Evolutionary conservation across 2,329 filamentous ascomycete species (phyloP).

Genomic region (Alternaria dauci): DNA sequence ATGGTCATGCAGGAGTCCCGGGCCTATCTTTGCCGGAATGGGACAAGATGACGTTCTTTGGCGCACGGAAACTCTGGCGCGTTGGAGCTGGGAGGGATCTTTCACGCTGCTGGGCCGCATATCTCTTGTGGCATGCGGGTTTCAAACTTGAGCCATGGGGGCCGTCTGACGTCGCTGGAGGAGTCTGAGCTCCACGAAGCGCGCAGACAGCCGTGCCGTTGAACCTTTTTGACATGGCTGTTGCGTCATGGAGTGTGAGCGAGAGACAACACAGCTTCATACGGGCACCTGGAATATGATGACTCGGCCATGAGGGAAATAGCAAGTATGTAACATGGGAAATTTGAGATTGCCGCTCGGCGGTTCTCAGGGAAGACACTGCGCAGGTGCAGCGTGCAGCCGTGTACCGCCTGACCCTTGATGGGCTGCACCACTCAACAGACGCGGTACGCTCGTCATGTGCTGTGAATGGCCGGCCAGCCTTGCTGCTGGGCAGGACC

Average conservation of each 20-base stretch:
- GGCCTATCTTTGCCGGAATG: conserved; percentile 17
- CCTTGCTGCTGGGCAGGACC: conserved; percentile 21
- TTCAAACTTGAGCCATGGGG: conserved; percentile 2
- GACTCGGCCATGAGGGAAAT: not conserved
- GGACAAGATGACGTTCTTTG: conserved; percentile 27
- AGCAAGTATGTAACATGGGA: not conserved
- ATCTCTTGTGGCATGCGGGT: conserved; percentile 13
- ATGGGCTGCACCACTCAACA: conserved; percentile 15
- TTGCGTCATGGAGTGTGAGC: conserved; percentile 7
- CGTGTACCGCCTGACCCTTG: conserved; percentile 4
- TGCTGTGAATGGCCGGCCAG: conserved; percentile 16
- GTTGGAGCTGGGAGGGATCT: conserved; percentile 15
- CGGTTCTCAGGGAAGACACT: conserved; percentile 2
- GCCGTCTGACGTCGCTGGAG: conserved; percentile 15
- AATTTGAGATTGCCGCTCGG: conserved; percentile 2
- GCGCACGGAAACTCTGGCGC: conserved; percentile 17
- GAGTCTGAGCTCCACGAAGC: not conserved
- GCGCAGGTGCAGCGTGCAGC: not conserved
- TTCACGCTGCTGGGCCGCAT: conserved; percentile 23
- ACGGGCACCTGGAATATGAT: not conserved
- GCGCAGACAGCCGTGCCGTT: not conserved
- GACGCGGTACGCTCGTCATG: not conserved
- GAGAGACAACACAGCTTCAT: not conserved
- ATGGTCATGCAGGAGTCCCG: conserved; percentile 5
- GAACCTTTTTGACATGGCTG: not conserved